phyloP scores from a whole-genome alignment of 768 basidiomycete genomes.

The Sutorius australiensis region DNA sequence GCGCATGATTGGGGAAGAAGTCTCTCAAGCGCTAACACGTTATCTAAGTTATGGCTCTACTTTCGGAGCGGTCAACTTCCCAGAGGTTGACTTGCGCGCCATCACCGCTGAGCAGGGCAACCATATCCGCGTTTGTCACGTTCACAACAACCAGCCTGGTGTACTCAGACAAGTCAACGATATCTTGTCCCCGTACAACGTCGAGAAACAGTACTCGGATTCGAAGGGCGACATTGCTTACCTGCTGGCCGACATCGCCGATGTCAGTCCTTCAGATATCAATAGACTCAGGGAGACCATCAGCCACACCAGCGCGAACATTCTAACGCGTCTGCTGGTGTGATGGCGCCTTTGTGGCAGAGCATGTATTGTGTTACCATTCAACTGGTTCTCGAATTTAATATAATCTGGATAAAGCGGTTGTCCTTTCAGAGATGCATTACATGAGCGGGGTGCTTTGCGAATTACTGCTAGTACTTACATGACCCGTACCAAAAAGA shows the following conservation, averaged over 20 bases:
- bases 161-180: slow-evolving; percentile 95
- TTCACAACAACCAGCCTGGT: slow-evolving; percentile 94
- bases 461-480: not conserved
- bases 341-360: slow-evolving; percentile 25
- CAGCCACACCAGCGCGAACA: slow-evolving; percentile 76
- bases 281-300: slow-evolving; percentile 76
- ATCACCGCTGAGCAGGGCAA: slow-evolving; percentile 80
- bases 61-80: slow-evolving; percentile 95
- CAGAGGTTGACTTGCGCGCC: slow-evolving; percentile 93
- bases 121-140: slow-evolving; percentile 88
- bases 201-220: slow-evolving; percentile 99
- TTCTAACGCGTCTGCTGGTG: slow-evolving; percentile 83
- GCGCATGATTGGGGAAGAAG: slow-evolving; percentile 94
- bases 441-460: not conserved
- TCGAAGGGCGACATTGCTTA: slow-evolving; percentile 92
- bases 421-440: not conserved
- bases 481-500: not conserved
- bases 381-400: slow-evolving; percentile 44
- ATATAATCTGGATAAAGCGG: slow-evolving; percentile 14
- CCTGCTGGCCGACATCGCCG: slow-evolving; percentile 94
- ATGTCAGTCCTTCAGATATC: slow-evolving; percentile 79
- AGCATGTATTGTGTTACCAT: slow-evolving; percentile 31
- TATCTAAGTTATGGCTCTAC: slow-evolving; percentile 93
- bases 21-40: slow-evolving; percentile 75
- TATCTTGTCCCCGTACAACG: slow-evolving; percentile 90